These are phyloP conservation scores for Euphrasia arctica DNA, from an alignment of 305 asterid genomes.

Conservation along the genomic window DNA sequence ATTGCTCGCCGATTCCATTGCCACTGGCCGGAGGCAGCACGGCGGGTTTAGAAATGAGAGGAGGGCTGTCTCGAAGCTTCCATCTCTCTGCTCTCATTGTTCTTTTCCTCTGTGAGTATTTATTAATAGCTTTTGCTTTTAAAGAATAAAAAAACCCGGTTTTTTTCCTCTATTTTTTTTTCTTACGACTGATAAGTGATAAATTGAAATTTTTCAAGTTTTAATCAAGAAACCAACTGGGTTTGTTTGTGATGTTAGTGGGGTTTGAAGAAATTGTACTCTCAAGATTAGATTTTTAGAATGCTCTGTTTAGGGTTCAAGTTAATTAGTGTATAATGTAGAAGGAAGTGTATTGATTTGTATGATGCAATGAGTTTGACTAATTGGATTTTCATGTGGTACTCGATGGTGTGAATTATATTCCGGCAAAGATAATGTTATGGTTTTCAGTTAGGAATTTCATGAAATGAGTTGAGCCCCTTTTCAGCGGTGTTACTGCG, in stretches of 20 bases:
- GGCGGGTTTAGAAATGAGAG: constrained; percentile 44
- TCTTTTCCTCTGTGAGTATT: constrained; percentile 50
- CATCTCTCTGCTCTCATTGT: constrained; percentile 32
- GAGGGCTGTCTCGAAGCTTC: constrained; percentile 28
- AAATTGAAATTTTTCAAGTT: not conserved
- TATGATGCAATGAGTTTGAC: constrained; percentile 17
- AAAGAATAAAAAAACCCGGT: not conserved
- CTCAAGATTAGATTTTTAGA: constrained; percentile 9
- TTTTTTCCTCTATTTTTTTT: constrained; percentile 20
- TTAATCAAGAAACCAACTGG: constrained; percentile 18
- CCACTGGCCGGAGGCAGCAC: constrained; percentile 26
- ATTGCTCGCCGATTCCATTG: constrained; percentile 28
- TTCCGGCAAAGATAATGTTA: constrained; percentile 15
- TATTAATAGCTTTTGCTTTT: constrained; percentile 7
- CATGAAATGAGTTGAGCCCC: not conserved
- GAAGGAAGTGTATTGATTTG: constrained; percentile 1
- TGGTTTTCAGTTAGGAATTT: constrained; percentile 28
- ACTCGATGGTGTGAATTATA: constrained; percentile 18
- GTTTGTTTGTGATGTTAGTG: constrained; percentile 27
- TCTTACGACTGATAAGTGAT: not conserved
- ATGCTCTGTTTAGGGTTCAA: constrained; percentile 17
- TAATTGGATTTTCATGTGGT: not conserved
- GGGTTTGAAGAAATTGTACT: constrained; percentile 17
- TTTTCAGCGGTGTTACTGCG: not conserved
- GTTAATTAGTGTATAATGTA: constrained; percentile 6